Percentiles rank a stretch among this genome's conserved stretches.
These are phyloP conservation scores for Agaricus bisporus DNA, from an alignment of 768 basidiomycete genomes.

Conservation along the genomic window DNA sequence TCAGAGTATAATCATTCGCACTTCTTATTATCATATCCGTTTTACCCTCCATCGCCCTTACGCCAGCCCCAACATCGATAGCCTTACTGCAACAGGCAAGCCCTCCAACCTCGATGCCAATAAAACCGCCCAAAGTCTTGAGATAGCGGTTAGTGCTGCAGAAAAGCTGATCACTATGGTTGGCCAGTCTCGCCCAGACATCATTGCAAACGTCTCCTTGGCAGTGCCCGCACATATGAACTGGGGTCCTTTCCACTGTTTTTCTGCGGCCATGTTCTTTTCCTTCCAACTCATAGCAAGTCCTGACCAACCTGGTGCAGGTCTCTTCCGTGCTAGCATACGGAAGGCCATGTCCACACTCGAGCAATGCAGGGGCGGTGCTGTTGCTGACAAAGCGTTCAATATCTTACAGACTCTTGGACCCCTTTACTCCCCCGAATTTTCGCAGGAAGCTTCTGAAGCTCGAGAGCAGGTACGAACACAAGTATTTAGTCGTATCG, in stretches of 20 bases:
- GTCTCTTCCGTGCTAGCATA: conserved; percentile 71
- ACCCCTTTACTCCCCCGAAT: conserved; percentile 67
- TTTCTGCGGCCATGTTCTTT: conserved; percentile 87
- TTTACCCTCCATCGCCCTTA: conserved; percentile 82
- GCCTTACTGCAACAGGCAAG: conserved; percentile 19
- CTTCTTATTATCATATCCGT: conserved; percentile 75
- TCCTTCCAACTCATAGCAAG: conserved; percentile 82
- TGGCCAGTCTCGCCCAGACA: conserved; percentile 70
- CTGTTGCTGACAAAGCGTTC: conserved; percentile 70
- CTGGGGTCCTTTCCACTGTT: conserved; percentile 80
- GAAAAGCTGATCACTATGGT: conserved; percentile 76
- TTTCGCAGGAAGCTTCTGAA: conserved; percentile 41
- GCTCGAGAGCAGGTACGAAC: conserved; percentile 55
- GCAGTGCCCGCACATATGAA: conserved; percentile 80
- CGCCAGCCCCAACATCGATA: conserved; percentile 35
- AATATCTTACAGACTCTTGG: conserved; percentile 67
- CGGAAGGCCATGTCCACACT: conserved; percentile 61
- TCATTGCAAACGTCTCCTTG: conserved; percentile 59
- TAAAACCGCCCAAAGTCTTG: conserved; percentile 55
- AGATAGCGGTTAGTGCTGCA: conserved; percentile 71
- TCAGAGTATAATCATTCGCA: conserved; percentile 75
- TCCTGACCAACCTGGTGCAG: conserved; percentile 74
- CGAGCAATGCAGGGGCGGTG: conserved; percentile 56
- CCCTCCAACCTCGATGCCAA: conserved; percentile 26
- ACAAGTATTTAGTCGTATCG: conserved; percentile 58